Evolutionary conservation across 1,284 basidiomycete genomes (phyloP), one percentile per base, ranked within the genome.

Genomic region (Boletus albobrunnescens): DNA sequence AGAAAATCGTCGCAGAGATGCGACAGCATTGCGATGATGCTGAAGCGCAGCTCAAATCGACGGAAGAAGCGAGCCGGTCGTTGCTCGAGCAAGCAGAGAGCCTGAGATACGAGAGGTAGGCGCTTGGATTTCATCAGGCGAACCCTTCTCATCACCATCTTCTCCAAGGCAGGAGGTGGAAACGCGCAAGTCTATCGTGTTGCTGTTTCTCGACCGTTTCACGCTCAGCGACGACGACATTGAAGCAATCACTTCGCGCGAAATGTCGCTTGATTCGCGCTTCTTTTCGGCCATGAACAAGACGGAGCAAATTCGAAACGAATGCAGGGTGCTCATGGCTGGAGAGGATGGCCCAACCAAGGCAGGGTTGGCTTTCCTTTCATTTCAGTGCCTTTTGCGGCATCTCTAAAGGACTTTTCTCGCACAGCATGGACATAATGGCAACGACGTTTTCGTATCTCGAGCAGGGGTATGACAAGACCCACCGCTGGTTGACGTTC

Each of bases 261-360:
- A 95, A 33, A 77, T 93, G 1, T 79, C 84, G 2, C 77, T 95
- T 12, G 83, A 85, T 0, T 64, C 74, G 6, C 72, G 74, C 0
- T 84, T 98, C 56, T 97, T 97, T 63, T 71, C 75, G 2, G 87
- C 88, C 0, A 91, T 98, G 81, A 88, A 93, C 67, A 88, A 88
- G 61, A 84, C 92, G 0, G 84, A 90, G 55, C 71, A 71, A 39
- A 95, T 98, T 50, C 77, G 93, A 26, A 75, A 75, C 23, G 92
- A 97, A 61, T 95, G 94, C 62, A 75, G 84, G 30, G 81, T 93
- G 2, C 31, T 16, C n/a, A 84, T 98, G 77, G 77, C 84, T n/a
- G 92, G 91, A 1, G 93, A 94, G 58, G 81, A 87, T 51, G 77
- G 84, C 28, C 77, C 86, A 9, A 87, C 87, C 6, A 78, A 82